These are phyloP conservation scores for Elsinoe arachidis DNA, from an alignment of 2,329 filamentous ascomycete species.

Conservation along the genomic window DNA sequence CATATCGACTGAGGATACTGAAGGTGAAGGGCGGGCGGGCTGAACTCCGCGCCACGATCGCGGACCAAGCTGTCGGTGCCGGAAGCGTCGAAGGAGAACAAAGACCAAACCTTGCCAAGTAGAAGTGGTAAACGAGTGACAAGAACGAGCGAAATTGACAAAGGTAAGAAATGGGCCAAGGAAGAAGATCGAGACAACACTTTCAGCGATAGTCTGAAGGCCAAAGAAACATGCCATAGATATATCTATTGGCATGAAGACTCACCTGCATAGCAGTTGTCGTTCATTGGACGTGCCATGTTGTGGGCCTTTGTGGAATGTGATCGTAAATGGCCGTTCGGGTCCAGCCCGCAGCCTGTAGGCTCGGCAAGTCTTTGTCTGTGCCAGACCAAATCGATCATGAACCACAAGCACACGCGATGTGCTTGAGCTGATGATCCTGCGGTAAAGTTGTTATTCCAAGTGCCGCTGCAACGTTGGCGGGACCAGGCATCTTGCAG, in stretches of 20 bases:
- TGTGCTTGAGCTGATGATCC: too few species aligned
- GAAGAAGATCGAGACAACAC: too few species aligned
- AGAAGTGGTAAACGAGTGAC: background rate
- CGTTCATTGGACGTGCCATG: background rate
- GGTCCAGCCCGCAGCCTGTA: background rate
- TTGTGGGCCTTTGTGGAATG: constrained; percentile 11
- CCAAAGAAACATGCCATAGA: too few species aligned
- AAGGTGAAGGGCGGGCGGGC: background rate
- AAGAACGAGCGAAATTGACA: background rate
- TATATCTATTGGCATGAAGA: background rate
- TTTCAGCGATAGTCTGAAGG: too few species aligned
- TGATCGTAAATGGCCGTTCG: background rate
- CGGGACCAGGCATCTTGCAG: too few species aligned
- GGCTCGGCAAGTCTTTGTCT: background rate
- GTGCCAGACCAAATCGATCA: background rate
- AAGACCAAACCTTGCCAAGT: background rate
- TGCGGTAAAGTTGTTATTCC: too few species aligned
- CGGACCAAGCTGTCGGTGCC: background rate
- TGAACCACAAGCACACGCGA: background rate
- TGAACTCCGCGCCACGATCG: background rate
- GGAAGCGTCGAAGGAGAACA: background rate
- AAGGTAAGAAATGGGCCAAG: too few species aligned
- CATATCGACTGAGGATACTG: background rate
- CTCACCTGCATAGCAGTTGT: background rate
- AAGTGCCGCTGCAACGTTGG: too few species aligned